Base-by-base conservation (phyloP, 371 early-diverging fungal species). In the Mucor velutinosus region DNA sequence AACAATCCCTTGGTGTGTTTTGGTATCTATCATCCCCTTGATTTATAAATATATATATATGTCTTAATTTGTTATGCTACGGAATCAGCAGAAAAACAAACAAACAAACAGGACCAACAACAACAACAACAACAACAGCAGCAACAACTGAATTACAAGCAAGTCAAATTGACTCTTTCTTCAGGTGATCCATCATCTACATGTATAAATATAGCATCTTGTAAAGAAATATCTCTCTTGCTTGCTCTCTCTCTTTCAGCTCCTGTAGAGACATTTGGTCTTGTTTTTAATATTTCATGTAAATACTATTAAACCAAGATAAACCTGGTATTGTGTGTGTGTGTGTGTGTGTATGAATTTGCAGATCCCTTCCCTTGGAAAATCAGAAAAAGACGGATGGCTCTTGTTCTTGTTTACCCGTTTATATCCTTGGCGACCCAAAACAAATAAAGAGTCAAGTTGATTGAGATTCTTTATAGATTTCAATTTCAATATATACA, bases 11-110 rank as follows among this genome's bases (percentile, higher is more conserved):
- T 49, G 35, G 35, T 35, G 35, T 35, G 35, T 49, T 3, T 55
- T 29, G 7, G 27, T 29, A 29, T 21, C 27, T 2, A 27, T 29
- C 14, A 29, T 56, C 57, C 57, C 57, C 57, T 56, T 29, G 23
- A 51, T 23, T 56, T 30, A 56, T 56, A 56, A 56, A 35, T 62
- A 62, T 49, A 62, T 56, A 56, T 32, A 35, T 62, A 62, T 49
- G 49, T 30, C 47, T 49, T 27, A 23, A 27, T 60, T 41, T 62
- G 47, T 62, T 41, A 62, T 62, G 47, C 47, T 62, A 62, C 62
- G 53, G 35, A 62, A 62, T 51, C 51, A 51, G 21, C 12, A 62
- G 27, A 51, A 33, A 30, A 62, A 49, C 63, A 53, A 17, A 32
- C 23, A 23, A 60, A 32, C 43, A 55, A 47, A 45, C 45, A 45